These are phyloP conservation scores for Vigna mungo DNA, from an alignment of 306 rosid genomes.

Conservation along the genomic window DNA sequence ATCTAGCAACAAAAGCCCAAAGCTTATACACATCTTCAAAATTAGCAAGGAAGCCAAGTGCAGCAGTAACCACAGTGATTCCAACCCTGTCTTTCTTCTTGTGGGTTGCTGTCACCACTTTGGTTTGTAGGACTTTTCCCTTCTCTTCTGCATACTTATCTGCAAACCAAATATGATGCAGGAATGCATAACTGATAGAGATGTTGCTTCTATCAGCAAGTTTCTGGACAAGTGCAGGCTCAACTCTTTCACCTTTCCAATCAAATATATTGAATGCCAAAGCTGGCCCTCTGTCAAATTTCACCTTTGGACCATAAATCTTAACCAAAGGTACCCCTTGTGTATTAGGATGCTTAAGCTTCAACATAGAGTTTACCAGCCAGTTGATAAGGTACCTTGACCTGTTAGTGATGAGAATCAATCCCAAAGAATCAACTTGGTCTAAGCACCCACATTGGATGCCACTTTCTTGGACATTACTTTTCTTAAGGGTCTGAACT, in stretches of 20 bases:
- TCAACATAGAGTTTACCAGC: conserved; percentile 80
- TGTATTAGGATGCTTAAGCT: conserved; percentile 86
- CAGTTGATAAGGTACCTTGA: conserved; percentile 87
- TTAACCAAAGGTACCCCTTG: conserved; percentile 64
- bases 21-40: conserved; percentile 83
- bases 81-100: conserved; percentile 59
- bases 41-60: conserved; percentile 79
- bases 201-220: conserved; percentile 86
- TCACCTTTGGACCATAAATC: conserved; percentile 88
- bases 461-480: conserved; percentile 44
- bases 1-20: conserved; percentile 90
- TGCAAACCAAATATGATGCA: conserved; percentile 73
- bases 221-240: conserved; percentile 89
- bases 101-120: conserved; percentile 33
- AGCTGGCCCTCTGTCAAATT: conserved; percentile 86
- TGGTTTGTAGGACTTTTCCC: conserved; percentile 58
- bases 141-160: conserved; percentile 79
- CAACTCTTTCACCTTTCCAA: conserved; percentile 94
- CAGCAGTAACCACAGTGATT: conserved; percentile 84
- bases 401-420: conserved; percentile 58
- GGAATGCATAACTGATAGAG: conserved; percentile 79
- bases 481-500: conserved; percentile 18
- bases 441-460: conserved; percentile 75
- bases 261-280: conserved; percentile 89
- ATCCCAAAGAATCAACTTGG: conserved; percentile 79